A percentile compares a stretch with the other conserved stretches of the same genome.
phyloP scores from a whole-genome alignment of 2,329 filamentous ascomycete species.

The Fusarium buxicola region DNA sequence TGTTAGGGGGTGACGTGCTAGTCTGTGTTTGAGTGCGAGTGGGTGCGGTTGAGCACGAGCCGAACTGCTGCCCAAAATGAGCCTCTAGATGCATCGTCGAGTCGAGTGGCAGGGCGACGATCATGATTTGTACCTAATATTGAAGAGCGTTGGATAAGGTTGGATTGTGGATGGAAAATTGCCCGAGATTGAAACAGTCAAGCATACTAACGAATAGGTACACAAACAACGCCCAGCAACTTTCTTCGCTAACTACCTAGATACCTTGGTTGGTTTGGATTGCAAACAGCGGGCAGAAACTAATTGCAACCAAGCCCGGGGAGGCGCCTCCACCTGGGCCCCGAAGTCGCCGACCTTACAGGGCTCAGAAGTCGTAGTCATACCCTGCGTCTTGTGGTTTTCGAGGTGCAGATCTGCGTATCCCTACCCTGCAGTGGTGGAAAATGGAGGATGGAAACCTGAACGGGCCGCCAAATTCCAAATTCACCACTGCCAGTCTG shows the following conservation, averaged over 20 bases:
- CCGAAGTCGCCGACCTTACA: slow-evolving; percentile 22
- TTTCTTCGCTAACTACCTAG: too few relatives aligned
- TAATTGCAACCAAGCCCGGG: slow-evolving; percentile 21
- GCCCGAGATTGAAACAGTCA: slow-evolving; percentile 22
- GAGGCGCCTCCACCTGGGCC: slow-evolving; percentile 20
- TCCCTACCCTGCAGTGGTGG: too few relatives aligned
- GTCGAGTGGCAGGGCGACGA: neutral
- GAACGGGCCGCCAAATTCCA: too few relatives aligned
- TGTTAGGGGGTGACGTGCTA: slow-evolving; percentile 36
- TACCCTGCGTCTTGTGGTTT: too few relatives aligned
- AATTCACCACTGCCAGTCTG: too few relatives aligned
- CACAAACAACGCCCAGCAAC: slow-evolving; percentile 10
- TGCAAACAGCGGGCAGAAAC: slow-evolving; percentile 3
- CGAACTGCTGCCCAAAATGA: slow-evolving; percentile 10
- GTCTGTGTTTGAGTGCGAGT: slow-evolving; percentile 32
- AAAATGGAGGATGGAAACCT: too few relatives aligned
- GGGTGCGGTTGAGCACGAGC: slow-evolving; percentile 7
- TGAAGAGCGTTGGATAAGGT: too few relatives aligned
- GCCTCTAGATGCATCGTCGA: neutral
- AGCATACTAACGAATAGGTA: too few relatives aligned
- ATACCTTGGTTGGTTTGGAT: too few relatives aligned
- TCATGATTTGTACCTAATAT: too few relatives aligned
- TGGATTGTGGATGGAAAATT: neutral
- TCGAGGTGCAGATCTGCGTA: too few relatives aligned
- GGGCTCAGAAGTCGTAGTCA: slow-evolving; percentile 9